Evolutionary conservation across 2,329 filamentous ascomycete genomes (phyloP), one percentile per base, ranked within the genome.

Genomic region (Pseudofabraea citricarpa): DNA sequence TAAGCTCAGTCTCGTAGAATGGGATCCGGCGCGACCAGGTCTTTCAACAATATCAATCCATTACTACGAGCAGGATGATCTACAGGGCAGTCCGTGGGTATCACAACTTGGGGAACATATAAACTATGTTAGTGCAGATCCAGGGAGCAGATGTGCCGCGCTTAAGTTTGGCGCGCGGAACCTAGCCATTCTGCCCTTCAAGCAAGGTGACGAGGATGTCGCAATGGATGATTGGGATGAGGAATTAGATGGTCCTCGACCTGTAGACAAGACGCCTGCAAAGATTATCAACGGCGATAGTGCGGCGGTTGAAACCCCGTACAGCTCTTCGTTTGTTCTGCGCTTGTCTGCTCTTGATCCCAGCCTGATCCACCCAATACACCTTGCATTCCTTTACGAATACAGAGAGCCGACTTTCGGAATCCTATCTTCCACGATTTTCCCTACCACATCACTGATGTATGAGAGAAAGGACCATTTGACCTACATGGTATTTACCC

Each of bases 341-440:
- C 86, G 90, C 51, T 75, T 97, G 53, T 89, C 90, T 41, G 81
- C 90, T 58, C 76, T 98, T 66, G 91, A 97, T 64, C 87, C 90
- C 50, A 81, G 79, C 51, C 75, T 98, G 55, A 81, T 91, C 47
- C 87, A 95, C 65, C 90, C 91, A 38, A 82, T 96, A 58, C 88
- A 95, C 61, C 79, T 98, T 59, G 84, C 87, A 43, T 98, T 98
- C 64, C 72, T 98, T 52, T 81, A 97, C 74, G 91, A 97, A 69
- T 98, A 98, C 66, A 84, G 93, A 64, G 93, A 97, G 66, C 91
- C 93, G 10, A 98, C 93, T 0, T 95, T 98, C 68, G 93, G 91
- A 44, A 90, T 98, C 48, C 73, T 98, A 32, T 93, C 89, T 36
- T 87, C 90, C 2, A 83, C 81, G 41, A 71, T 80, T 50, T 74